Percentiles rank a stretch among this genome's conserved stretches.
These are phyloP conservation scores for Priceomyces haplophilus DNA, from an alignment of 805 yeast genomes.

Conservation along the genomic window DNA sequence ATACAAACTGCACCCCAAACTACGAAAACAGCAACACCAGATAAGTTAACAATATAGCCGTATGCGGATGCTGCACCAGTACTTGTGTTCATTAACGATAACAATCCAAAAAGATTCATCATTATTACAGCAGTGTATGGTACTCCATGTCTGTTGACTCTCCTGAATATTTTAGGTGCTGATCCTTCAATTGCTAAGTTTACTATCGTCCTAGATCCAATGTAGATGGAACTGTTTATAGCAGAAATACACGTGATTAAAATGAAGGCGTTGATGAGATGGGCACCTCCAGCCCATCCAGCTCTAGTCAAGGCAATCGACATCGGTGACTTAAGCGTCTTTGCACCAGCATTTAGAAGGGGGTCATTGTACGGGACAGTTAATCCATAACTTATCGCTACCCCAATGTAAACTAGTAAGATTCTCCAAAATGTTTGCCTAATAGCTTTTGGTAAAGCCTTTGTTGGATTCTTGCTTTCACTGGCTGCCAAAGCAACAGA, in stretches of 20 bases:
- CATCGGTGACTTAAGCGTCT: slow-evolving; percentile 39
- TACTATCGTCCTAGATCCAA: slow-evolving; percentile 66
- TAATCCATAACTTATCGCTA: slow-evolving; percentile 56
- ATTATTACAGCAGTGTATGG: slow-evolving; percentile 59
- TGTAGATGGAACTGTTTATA: slow-evolving; percentile 64
- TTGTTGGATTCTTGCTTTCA: slow-evolving; percentile 57
- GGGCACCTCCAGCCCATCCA: slow-evolving; percentile 44
- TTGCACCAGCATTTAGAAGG: slow-evolving; percentile 30
- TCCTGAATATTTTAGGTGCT: slow-evolving; percentile 55
- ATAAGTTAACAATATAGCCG: slow-evolving; percentile 40
- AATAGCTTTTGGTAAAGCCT: slow-evolving; percentile 57
- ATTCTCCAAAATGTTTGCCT: slow-evolving; percentile 56
- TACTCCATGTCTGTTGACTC: slow-evolving; percentile 56
- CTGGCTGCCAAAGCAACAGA: slow-evolving; percentile 58
- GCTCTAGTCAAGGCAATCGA: slow-evolving; percentile 32
- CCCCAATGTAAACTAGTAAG: slow-evolving; percentile 49
- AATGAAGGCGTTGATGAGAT: slow-evolving; percentile 61
- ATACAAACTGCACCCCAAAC: slow-evolving; percentile 64
- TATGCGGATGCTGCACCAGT: slow-evolving; percentile 63
- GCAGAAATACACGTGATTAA: slow-evolving; percentile 65
- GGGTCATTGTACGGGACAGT: slow-evolving; percentile 21
- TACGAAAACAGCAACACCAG: slow-evolving; percentile 65
- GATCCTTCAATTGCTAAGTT: slow-evolving; percentile 59
- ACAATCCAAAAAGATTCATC: slow-evolving; percentile 52
- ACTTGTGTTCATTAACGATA: slow-evolving; percentile 53